A percentile compares a stretch with the other conserved stretches of the same genome.
Evolutionary conservation across 257 asterid genomes (phyloP).

Genomic region (Capsicum rhomboideum): DNA sequence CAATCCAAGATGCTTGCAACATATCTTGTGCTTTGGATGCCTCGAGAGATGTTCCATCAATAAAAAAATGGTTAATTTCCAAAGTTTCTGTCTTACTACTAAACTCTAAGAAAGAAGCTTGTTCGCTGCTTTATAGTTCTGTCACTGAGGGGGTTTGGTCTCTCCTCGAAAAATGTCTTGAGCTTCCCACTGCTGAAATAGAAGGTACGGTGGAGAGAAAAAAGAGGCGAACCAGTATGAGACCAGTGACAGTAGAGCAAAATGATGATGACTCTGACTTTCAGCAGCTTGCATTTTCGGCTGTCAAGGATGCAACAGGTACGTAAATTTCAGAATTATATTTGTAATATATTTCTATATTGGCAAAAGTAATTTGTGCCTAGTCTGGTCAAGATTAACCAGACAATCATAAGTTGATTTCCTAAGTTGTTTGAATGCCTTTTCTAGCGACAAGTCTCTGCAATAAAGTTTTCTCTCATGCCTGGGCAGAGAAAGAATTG

Average conservation of each 20-base stretch:
- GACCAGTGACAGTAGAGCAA: slow-evolving; percentile 2
- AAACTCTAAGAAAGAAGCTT: slow-evolving; percentile 41
- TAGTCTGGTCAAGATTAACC: not conserved
- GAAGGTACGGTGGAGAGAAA: slow-evolving; percentile 10
- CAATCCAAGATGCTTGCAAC: slow-evolving; percentile 54
- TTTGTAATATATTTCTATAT: not conserved
- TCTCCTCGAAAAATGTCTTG: slow-evolving; percentile 34
- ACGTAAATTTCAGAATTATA: not conserved
- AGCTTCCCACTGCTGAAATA: slow-evolving; percentile 2
- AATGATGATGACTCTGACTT: slow-evolving; percentile 13
- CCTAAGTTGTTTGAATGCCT: not conserved
- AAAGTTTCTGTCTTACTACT: slow-evolving; percentile 54
- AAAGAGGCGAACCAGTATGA: slow-evolving; percentile 25
- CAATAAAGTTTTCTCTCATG: not conserved
- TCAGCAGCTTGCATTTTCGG: slow-evolving; percentile 38
- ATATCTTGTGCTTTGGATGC: slow-evolving; percentile 39
- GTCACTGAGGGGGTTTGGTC: slow-evolving; percentile 63
- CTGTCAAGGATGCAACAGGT: slow-evolving; percentile 47
- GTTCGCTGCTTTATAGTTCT: slow-evolving; percentile 31
- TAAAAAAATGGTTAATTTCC: slow-evolving; percentile 34
- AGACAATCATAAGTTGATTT: not conserved
- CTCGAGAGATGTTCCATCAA: slow-evolving; percentile 23
- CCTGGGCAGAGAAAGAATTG: not conserved
- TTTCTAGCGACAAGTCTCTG: not conserved
- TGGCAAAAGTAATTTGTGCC: not conserved